Percentiles rank a stretch among this genome's conserved stretches.
Conservation (phyloP, 75 land plant species). For the Pinus albicaulis region DNA sequence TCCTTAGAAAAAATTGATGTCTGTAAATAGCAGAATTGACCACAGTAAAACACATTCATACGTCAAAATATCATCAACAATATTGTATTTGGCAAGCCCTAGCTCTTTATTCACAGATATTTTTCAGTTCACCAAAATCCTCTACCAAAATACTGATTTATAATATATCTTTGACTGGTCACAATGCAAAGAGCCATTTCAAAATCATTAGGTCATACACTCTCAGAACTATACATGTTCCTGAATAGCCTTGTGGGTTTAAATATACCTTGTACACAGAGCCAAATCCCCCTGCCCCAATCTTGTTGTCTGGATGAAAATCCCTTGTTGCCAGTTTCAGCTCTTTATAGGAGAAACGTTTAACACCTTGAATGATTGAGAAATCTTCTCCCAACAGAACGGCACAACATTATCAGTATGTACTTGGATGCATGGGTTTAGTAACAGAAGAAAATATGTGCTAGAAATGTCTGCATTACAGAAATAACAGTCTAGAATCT, state of each 20-base stretch:
- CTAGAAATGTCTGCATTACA: background rate
- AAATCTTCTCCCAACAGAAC: background rate
- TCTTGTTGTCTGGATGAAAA: conserved; percentile 40
- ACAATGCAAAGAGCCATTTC: no score
- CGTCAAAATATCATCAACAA: no score
- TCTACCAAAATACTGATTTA: no score
- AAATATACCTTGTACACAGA: conserved; percentile 48
- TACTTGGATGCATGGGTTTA: background rate
- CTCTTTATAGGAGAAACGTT: conserved; percentile 28
- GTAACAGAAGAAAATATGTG: background rate
- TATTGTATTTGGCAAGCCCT: no score
- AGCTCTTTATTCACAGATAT: no score
- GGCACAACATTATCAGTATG: conserved; percentile 2
- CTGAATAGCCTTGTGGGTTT: background rate
- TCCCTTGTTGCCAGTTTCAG: conserved; percentile 34
- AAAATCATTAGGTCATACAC: no score
- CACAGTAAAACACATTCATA: no score
- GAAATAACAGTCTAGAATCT: background rate
- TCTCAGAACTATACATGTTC: no score
- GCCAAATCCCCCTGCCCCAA: conserved; percentile 60
- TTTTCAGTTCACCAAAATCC: no score
- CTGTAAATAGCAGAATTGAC: no score
- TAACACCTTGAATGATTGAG: conserved; percentile 8
- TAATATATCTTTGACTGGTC: no score
- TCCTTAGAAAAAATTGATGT: no score